phyloP scores from a whole-genome alignment of 2,329 filamentous ascomycete species.

The Aschersonia sp. region DNA sequence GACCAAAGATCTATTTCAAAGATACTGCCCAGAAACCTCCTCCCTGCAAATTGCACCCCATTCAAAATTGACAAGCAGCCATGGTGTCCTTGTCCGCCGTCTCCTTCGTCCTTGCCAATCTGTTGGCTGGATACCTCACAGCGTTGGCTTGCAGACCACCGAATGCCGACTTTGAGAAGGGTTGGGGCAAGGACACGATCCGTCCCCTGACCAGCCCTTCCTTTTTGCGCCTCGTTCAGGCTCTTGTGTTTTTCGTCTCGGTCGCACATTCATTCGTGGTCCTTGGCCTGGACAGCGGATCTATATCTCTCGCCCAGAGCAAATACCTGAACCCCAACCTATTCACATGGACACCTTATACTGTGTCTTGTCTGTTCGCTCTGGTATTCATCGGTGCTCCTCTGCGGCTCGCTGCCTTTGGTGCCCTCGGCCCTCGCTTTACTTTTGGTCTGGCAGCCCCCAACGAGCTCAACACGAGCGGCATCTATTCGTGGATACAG shows the following conservation, averaged over 20 bases:
- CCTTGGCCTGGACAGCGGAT: neutral
- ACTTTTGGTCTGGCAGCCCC: constrained; percentile 36
- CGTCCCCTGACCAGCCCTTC: neutral
- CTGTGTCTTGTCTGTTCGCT: constrained; percentile 13
- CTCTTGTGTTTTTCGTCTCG: neutral
- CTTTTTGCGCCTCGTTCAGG: neutral
- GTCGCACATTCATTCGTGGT: neutral
- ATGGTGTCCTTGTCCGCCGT: constrained; percentile 2
- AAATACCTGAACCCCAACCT: constrained; percentile 11
- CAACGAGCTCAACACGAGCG: constrained; percentile 26
- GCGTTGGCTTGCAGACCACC: constrained; percentile 1
- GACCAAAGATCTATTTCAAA: no score
- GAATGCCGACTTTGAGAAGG: neutral
- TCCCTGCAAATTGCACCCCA: neutral
- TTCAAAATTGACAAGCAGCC: neutral
- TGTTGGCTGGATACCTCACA: constrained; percentile 1
- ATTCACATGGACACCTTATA: constrained; percentile 18
- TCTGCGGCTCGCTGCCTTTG: constrained; percentile 23
- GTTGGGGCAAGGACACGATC: constrained; percentile 2
- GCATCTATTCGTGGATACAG: constrained; percentile 33
- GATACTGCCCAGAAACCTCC: neutral
- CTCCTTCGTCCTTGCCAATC: constrained; percentile 1
- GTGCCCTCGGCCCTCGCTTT: constrained; percentile 32
- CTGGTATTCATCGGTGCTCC: constrained; percentile 14
- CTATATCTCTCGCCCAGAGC: neutral